phyloP scores from a whole-genome alignment of 345 rosid species.

The Leavenworthia alabamica region DNA sequence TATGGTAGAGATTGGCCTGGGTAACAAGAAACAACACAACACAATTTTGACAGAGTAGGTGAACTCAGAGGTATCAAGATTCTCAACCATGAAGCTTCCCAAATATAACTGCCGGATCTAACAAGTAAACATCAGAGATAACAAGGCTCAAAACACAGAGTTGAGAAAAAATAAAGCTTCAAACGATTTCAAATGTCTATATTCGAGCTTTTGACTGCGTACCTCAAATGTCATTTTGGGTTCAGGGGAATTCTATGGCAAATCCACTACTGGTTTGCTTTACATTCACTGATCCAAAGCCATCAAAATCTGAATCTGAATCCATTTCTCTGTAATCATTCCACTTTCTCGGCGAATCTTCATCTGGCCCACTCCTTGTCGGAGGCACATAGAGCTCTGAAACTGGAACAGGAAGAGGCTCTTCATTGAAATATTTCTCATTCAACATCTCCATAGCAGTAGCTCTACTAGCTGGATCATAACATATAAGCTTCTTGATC shows the following conservation, averaged over 20 bases:
- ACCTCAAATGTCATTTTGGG: constrained; percentile 10
- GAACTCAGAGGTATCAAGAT: not conserved
- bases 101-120: not conserved
- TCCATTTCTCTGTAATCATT: constrained; percentile 38
- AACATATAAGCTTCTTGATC: constrained; percentile 66
- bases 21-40: constrained; percentile 9
- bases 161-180: not conserved
- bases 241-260: constrained; percentile 51
- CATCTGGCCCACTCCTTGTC: constrained; percentile 46
- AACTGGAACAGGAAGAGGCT: constrained; percentile 65
- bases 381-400: constrained; percentile 63
- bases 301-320: constrained; percentile 61
- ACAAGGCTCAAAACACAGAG: not conserved
- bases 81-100: constrained; percentile 2
- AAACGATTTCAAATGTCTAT: not conserved
- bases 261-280: constrained; percentile 51
- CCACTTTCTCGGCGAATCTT: constrained; percentile 48
- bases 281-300: constrained; percentile 48
- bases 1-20: constrained; percentile 1
- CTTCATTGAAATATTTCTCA: constrained; percentile 64
- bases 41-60: constrained; percentile 5
- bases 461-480: constrained; percentile 69
- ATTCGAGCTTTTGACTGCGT: not conserved
- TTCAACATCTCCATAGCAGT: constrained; percentile 66
- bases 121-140: not conserved